These are phyloP conservation scores for Trichoderma sp. DNA, from an alignment of 2,329 filamentous ascomycete species.

Conservation along the genomic window DNA sequence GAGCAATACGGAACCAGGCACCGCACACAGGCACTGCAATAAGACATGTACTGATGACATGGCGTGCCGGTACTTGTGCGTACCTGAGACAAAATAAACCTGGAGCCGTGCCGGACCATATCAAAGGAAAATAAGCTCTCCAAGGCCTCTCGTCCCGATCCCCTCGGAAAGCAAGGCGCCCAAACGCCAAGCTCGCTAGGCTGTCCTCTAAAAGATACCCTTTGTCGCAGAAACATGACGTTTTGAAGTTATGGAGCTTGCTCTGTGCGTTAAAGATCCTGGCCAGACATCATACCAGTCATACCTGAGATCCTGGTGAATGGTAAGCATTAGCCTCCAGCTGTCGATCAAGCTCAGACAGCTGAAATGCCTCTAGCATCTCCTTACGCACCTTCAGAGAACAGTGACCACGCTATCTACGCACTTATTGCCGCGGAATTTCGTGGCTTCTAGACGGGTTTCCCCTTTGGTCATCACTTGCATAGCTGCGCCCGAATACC, in stretches of 20 bases:
- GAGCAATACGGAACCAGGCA: not conserved
- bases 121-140: constrained; percentile 17
- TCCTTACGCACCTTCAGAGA: not conserved
- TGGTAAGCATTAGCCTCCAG: not conserved
- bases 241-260: not conserved
- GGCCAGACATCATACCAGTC: not conserved
- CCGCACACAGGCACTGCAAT: not conserved
- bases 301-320: not conserved
- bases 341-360: not conserved
- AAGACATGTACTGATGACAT: not conserved
- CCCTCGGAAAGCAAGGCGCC: not conserved
- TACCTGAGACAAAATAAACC: not conserved
- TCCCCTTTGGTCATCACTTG: constrained; percentile 19
- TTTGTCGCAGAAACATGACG: constrained; percentile 5
- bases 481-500: not conserved
- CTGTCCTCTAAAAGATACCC: not conserved
- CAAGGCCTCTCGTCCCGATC: not conserved
- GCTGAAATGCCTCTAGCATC: not conserved
- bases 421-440: constrained; percentile 4
- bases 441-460: constrained; percentile 20
- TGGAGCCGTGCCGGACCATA: constrained; percentile 6
- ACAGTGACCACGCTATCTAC: not conserved
- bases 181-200: constrained; percentile 18
- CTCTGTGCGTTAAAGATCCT: not conserved
- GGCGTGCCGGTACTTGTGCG: not conserved